phyloP scores from a whole-genome alignment of 257 asterid genomes.

The Paulownia fortunei region DNA sequence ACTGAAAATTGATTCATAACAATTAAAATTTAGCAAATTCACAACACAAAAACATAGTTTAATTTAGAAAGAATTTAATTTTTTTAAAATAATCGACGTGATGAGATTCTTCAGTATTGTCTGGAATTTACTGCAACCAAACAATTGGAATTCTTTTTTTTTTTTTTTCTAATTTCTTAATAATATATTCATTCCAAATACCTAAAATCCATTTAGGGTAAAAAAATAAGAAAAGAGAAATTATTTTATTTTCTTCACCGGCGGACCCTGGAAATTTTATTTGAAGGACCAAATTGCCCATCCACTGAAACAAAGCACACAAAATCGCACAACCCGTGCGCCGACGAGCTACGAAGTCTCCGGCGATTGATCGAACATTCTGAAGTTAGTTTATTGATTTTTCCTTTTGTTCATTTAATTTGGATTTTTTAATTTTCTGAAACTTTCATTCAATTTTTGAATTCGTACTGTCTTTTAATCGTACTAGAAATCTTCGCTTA shows the following conservation, averaged over 20 bases:
- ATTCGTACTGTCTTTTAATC: neutral
- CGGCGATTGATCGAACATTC: constrained; percentile 15
- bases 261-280: neutral
- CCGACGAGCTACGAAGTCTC: constrained; percentile 4
- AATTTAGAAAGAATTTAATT: too few relatives aligned
- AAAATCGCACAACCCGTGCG: neutral
- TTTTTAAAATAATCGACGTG: too few relatives aligned
- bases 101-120: too few relatives aligned
- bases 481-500: neutral
- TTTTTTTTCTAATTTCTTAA: neutral
- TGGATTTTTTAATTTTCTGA: neutral
- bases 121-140: neutral
- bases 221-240: too few relatives aligned
- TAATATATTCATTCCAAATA: neutral
- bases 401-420: neutral
- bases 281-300: neutral
- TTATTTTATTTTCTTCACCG: neutral
- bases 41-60: too few relatives aligned
- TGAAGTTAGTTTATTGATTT: constrained; percentile 9
- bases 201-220: neutral
- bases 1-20: too few relatives aligned
- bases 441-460: neutral
- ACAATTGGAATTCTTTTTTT: neutral
- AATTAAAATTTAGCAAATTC: too few relatives aligned
- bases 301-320: neutral